Evolutionary conservation across 208 protist genomes (phyloP).

Genomic region (Wallacemonas rigidus): DNA sequence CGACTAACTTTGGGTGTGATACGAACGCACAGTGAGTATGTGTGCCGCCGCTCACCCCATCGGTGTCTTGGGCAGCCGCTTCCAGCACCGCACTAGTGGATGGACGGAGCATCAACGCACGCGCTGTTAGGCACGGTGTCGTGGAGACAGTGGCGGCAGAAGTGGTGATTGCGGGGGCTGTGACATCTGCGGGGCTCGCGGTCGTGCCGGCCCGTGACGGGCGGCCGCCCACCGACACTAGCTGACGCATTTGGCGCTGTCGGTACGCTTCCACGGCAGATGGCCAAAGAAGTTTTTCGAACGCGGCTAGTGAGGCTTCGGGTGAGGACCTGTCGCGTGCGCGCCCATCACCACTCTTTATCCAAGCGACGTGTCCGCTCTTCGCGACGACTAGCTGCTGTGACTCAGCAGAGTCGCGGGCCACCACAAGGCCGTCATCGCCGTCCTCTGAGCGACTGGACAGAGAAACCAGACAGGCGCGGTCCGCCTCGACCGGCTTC

Average conservation of each 20-base stretch:
- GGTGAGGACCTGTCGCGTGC: not conserved
- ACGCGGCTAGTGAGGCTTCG: not conserved
- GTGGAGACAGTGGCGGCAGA: not conserved
- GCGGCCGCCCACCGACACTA: not conserved
- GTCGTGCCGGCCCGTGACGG: not conserved
- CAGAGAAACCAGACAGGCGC: slow-evolving; percentile 15
- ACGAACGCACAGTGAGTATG: not conserved
- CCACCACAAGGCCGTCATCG: not conserved
- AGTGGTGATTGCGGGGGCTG: not conserved
- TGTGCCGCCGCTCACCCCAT: not conserved
- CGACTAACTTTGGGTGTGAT: slow-evolving; percentile 7
- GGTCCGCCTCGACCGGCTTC: not conserved
- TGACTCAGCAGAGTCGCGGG: not conserved
- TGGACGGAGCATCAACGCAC: not conserved
- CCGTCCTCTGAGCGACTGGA: not conserved
- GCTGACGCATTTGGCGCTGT: not conserved
- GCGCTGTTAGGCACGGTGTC: not conserved
- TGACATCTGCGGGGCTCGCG: not conserved
- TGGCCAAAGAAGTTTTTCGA: slow-evolving; percentile 10
- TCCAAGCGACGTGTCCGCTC: not conserved
- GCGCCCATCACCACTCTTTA: slow-evolving; percentile 1
- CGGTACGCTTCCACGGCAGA: not conserved
- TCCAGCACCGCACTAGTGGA: not conserved
- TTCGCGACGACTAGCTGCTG: slow-evolving; percentile 1
- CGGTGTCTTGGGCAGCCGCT: not conserved